These are phyloP conservation scores for Cyphellophora europaea DNA, from an alignment of 2,329 filamentous ascomycete species.

Conservation along the genomic window DNA sequence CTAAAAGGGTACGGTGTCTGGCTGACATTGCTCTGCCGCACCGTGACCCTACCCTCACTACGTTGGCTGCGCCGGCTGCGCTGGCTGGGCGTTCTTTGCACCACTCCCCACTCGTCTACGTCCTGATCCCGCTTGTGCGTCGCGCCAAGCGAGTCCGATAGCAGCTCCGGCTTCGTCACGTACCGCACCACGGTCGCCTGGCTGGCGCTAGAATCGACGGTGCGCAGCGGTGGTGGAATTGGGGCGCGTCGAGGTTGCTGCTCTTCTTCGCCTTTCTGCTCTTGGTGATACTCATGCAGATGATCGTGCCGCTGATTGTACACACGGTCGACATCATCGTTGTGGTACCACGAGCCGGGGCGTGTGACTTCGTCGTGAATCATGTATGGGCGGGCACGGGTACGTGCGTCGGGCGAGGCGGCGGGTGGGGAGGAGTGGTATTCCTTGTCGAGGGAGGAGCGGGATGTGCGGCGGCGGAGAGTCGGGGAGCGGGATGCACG, in stretches of 20 bases:
- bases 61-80: neutral
- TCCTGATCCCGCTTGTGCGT: neutral
- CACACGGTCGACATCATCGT: too few relatives aligned
- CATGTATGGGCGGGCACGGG: neutral
- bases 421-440: slow-evolving; percentile 1
- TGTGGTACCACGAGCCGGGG: too few relatives aligned
- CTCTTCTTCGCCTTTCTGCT: neutral
- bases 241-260: neutral
- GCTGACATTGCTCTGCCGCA: neutral
- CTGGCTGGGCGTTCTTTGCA: neutral
- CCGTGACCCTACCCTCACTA: neutral
- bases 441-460: slow-evolving; percentile 5
- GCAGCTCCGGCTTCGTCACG: neutral
- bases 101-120: neutral
- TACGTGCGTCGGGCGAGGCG: neutral
- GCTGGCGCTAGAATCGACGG: neutral
- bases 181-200: neutral
- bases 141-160: neutral
- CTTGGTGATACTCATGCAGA: neutral
- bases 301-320: too few relatives aligned
- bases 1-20: neutral
- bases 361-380: neutral
- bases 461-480: slow-evolving; percentile 1
- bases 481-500: slow-evolving; percentile 1
- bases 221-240: neutral